phyloP scores from a whole-genome alignment of 345 rosid species.

The Acer negundo region DNA sequence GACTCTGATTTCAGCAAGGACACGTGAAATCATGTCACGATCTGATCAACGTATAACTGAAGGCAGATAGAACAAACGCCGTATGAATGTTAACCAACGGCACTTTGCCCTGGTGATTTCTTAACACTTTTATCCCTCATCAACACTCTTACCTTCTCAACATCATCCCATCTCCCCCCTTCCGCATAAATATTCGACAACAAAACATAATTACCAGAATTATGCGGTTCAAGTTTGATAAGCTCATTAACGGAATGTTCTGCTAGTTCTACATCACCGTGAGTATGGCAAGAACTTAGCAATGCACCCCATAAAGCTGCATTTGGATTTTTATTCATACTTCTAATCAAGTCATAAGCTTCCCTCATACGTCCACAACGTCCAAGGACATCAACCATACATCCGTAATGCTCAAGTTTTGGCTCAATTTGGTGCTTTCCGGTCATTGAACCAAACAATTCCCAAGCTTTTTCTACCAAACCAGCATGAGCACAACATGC shows the following conservation, averaged over 20 bases:
- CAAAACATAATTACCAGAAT: constrained; percentile 71
- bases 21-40: background rate
- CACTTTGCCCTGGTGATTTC: constrained; percentile 51
- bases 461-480: constrained; percentile 47
- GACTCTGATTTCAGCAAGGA: background rate
- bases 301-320: constrained; percentile 70
- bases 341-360: constrained; percentile 62
- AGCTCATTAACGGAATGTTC: constrained; percentile 60
- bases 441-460: constrained; percentile 53
- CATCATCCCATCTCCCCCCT: constrained; percentile 71
- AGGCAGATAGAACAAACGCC: background rate
- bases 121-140: constrained; percentile 53
- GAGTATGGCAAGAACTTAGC: constrained; percentile 67
- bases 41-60: background rate
- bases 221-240: constrained; percentile 55
- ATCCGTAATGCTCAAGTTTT: constrained; percentile 66
- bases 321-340: constrained; percentile 47
- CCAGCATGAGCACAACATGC: constrained; percentile 73
- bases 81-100: constrained; percentile 15
- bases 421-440: constrained; percentile 43
- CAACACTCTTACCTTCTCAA: constrained; percentile 48
- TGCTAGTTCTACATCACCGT: constrained; percentile 61
- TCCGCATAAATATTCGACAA: constrained; percentile 71
- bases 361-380: constrained; percentile 54
- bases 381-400: constrained; percentile 72